These are phyloP conservation scores for Backusella macrospora DNA, from an alignment of 192 early-diverging fungal genomes.

Conservation along the genomic window DNA sequence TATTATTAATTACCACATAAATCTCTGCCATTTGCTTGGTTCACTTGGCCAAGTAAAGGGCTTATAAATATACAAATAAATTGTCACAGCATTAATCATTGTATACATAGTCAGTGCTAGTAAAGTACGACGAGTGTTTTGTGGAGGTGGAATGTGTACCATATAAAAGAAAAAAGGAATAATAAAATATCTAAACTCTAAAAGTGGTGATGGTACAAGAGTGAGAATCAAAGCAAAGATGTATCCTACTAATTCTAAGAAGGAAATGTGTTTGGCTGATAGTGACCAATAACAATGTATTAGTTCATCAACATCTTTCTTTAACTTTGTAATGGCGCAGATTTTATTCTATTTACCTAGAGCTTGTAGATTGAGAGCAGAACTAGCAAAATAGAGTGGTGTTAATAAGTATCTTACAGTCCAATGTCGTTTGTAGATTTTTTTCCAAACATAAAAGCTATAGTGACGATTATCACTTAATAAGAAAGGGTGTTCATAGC, in stretches of 20 bases:
- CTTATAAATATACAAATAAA: conserved; percentile 73
- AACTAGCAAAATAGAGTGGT: conserved; percentile 64
- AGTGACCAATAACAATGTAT: conserved; percentile 4
- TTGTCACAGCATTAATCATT: conserved; percentile 64
- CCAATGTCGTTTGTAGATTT: conserved; percentile 64
- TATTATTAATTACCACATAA: conserved; percentile 83
- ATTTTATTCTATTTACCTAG: conserved; percentile 47
- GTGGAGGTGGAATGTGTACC: conserved; percentile 57
- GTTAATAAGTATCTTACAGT: conserved; percentile 59
- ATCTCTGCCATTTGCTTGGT: conserved; percentile 71
- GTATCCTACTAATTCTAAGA: conserved; percentile 62
- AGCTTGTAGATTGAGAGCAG: conserved; percentile 41
- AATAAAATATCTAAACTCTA: conserved; percentile 97
- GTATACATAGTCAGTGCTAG: conserved; percentile 53
- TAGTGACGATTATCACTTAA: conserved; percentile 96
- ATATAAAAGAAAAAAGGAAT: conserved; percentile 80
- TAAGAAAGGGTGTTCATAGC: conserved; percentile 91
- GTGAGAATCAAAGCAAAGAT: conserved; percentile 55
- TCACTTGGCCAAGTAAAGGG: conserved; percentile 81
- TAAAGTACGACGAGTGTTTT: conserved; percentile 27
- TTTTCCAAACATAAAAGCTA: conserved; percentile 93
- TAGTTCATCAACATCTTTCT: background rate
- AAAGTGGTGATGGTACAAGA: conserved; percentile 87
- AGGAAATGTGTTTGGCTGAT: conserved; percentile 44
- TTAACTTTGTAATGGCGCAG: too few species aligned